A percentile compares a stretch with the other conserved stretches of the same genome.
Conservation (phyloP, 441 rosid species). For the Adansonia madagascariensis region DNA sequence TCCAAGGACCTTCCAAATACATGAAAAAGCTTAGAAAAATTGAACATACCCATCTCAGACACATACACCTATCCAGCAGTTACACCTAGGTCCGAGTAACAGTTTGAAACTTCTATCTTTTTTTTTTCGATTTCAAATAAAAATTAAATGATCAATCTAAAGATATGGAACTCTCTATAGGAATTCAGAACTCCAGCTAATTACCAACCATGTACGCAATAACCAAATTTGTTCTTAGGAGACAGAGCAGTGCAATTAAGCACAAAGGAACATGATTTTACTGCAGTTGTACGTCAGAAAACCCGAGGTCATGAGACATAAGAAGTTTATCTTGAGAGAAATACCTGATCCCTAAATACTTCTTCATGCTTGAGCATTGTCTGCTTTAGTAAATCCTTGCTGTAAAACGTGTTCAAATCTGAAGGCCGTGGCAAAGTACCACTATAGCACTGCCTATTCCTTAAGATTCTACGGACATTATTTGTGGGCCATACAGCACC, state of each 20-base stretch:
- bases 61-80: no score
- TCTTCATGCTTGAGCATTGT: constrained; percentile 74
- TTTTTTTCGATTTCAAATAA: background rate
- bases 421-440: constrained; percentile 35
- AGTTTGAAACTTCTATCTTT: background rate
- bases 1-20: no score
- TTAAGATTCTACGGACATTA: constrained; percentile 36
- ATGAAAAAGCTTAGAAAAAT: no score
- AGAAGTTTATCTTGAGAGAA: constrained; percentile 8
- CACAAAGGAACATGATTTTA: background rate
- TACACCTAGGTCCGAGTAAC: no score
- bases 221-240: background rate
- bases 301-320: background rate
- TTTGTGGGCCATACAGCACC: constrained; percentile 42
- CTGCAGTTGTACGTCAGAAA: constrained; percentile 9
- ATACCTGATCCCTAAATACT: constrained; percentile 70
- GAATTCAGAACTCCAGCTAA: constrained; percentile 11
- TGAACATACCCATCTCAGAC: no score
- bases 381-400: constrained; percentile 53
- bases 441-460: constrained; percentile 40
- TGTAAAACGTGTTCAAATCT: constrained; percentile 34
- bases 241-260: background rate
- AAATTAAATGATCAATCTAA: background rate
- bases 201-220: background rate
- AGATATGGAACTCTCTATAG: background rate